phyloP scores from a whole-genome alignment of 306 rosid genomes.

The Sesbania bispinosa region DNA sequence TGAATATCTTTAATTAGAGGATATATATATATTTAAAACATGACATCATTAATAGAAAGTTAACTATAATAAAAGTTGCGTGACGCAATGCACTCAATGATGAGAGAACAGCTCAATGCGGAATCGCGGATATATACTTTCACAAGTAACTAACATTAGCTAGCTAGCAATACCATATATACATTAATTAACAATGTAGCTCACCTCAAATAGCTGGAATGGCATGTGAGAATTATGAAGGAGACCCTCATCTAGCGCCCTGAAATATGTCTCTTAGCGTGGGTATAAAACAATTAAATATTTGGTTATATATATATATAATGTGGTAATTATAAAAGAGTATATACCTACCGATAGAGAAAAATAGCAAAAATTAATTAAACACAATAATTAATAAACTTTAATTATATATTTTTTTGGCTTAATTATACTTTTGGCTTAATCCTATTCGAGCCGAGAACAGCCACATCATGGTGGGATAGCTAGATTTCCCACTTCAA shows the following conservation, averaged over 20 bases:
- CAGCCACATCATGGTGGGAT: no score
- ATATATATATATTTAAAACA: background rate
- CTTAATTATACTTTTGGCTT: no score
- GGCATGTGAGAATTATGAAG: slow-evolving; percentile 7
- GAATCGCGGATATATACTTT: background rate
- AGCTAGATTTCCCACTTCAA: no score
- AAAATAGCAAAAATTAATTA: background rate
- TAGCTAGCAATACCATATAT: background rate
- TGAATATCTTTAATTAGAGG: background rate
- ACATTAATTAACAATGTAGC: background rate
- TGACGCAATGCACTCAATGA: background rate
- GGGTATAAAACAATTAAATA: background rate
- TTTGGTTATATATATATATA: background rate
- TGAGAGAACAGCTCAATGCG: slow-evolving; percentile 11
- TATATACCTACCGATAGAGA: no score
- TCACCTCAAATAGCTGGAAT: slow-evolving; percentile 23
- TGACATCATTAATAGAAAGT: background rate
- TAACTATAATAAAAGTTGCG: background rate
- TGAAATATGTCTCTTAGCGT: background rate
- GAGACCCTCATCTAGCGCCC: slow-evolving; percentile 13
- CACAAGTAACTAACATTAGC: slow-evolving; percentile 12
- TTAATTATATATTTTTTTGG: no score
- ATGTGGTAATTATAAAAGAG: background rate
- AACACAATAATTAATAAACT: background rate
- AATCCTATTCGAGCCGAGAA: no score